Conservation (phyloP, 2,329 filamentous ascomycete species). For the Trichoderma gracile region DNA sequence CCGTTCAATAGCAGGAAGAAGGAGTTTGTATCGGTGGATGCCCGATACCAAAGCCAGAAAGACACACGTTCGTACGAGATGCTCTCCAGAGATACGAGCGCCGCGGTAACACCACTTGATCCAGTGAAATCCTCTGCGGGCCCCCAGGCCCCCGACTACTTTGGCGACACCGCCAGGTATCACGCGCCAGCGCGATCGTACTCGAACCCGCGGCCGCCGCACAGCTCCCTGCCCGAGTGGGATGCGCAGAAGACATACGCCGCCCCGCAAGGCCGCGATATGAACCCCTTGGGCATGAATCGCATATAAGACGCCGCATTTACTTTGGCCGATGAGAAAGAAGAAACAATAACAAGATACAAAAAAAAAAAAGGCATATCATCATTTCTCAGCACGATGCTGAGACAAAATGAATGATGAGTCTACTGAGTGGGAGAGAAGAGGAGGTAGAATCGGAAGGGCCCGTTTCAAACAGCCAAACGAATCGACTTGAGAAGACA, state of each 20-base stretch:
- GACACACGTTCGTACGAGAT: conserved; percentile 77
- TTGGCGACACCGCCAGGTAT: conserved; percentile 56
- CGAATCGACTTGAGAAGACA: not conserved
- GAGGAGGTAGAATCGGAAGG: not conserved
- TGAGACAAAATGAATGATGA: not conserved
- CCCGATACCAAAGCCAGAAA: conserved; percentile 61
- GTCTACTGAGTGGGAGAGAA: not conserved
- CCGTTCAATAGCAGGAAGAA: conserved; percentile 57
- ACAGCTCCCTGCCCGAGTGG: conserved; percentile 40
- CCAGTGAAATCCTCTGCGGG: conserved; percentile 43
- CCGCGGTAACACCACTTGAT: conserved; percentile 54
- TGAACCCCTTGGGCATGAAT: conserved; percentile 60
- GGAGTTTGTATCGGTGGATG: conserved; percentile 90
- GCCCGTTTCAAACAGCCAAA: not conserved
- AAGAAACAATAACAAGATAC: not conserved
- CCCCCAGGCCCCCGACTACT: conserved; percentile 56
- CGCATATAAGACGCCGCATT: conserved; percentile 43
- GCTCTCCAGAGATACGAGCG: conserved; percentile 62
- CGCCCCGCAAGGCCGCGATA: conserved; percentile 38
- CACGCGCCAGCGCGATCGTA: conserved; percentile 57
- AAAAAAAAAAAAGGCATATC: not conserved
- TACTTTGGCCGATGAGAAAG: not conserved
- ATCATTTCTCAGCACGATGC: not conserved
- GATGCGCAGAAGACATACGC: conserved; percentile 47
- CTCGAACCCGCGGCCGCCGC: conserved; percentile 56